These are phyloP conservation scores for Phoma herbarum DNA, from an alignment of 2,329 filamentous ascomycete genomes.

Conservation along the genomic window DNA sequence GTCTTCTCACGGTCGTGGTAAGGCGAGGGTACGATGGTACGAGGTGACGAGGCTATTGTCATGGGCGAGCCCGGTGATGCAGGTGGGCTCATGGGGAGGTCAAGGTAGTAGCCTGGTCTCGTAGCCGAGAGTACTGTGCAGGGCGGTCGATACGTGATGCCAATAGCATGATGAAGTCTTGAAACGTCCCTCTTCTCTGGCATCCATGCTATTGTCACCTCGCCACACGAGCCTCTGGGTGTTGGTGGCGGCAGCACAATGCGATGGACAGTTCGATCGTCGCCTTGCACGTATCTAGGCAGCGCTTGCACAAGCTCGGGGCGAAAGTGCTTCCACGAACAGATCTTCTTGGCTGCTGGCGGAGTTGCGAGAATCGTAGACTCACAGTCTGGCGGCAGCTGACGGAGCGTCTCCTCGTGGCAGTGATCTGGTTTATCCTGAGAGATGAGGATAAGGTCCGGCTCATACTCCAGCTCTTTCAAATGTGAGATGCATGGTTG, in stretches of 20 bases:
- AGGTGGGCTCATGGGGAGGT: conserved; percentile 51
- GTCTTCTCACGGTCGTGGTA: conserved; percentile 54
- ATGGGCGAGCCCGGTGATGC: conserved; percentile 44
- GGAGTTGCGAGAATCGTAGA: conserved; percentile 73
- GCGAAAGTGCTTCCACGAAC: conserved; percentile 74
- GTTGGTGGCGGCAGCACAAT: conserved; percentile 65
- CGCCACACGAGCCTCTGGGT: conserved; percentile 65
- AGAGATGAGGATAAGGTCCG: conserved; percentile 67
- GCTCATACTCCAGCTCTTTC: conserved; percentile 60
- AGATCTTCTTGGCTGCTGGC: conserved; percentile 70
- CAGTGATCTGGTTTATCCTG: conserved; percentile 75
- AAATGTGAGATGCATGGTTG: conserved; percentile 67
- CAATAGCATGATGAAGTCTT: conserved; percentile 71
- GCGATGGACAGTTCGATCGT: conserved; percentile 53
- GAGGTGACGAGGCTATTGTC: conserved; percentile 45
- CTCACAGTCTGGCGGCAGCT: conserved; percentile 64
- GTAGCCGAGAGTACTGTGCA: conserved; percentile 48
- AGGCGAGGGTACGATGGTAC: conserved; percentile 46
- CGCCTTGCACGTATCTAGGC: conserved; percentile 53
- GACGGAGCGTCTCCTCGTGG: conserved; percentile 72
- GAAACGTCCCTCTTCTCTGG: conserved; percentile 68
- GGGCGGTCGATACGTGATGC: conserved; percentile 75
- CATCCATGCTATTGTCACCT: conserved; percentile 76
- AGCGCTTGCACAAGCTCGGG: conserved; percentile 56
- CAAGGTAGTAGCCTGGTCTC: conserved; percentile 46